A percentile compares a stretch with the other conserved stretches of the same genome.
phyloP scores from a whole-genome alignment of 2,329 filamentous ascomycete species.

The Graphilbum fragrans region DNA sequence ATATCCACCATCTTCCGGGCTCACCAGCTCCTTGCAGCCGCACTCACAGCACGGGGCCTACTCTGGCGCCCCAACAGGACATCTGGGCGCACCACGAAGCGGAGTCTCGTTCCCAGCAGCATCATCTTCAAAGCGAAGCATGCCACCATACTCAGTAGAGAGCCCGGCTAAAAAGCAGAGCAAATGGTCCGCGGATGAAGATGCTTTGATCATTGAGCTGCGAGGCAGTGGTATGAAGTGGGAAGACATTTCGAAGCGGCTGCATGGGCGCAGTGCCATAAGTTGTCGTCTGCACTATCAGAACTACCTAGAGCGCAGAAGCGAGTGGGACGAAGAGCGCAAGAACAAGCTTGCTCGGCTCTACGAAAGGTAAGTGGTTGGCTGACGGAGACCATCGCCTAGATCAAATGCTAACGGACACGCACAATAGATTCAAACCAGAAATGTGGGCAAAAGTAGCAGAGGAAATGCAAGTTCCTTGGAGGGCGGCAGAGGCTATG shows the following conservation, averaged over 20 bases:
- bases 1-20: neutral
- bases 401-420: neutral
- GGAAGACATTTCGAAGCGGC: constrained; percentile 90
- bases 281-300: constrained; percentile 93
- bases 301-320: constrained; percentile 87
- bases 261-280: constrained; percentile 85
- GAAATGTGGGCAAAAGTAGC: constrained; percentile 98
- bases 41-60: constrained; percentile 11
- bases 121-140: constrained; percentile 29
- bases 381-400: neutral
- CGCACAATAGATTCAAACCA: constrained; percentile 65
- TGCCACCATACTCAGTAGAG: constrained; percentile 42
- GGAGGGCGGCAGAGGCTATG: constrained; percentile 94
- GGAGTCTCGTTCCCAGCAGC: neutral
- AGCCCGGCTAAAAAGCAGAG: constrained; percentile 86
- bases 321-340: constrained; percentile 93
- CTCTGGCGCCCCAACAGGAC: neutral
- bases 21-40: neutral
- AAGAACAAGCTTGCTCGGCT: constrained; percentile 93
- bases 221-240: constrained; percentile 91
- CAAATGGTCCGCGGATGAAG: constrained; percentile 92
- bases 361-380: constrained; percentile 71
- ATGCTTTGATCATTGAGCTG: constrained; percentile 85
- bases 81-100: neutral
- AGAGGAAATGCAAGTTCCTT: constrained; percentile 88